Conservation (phyloP, 2,329 filamentous ascomycete species). For the Calonectria naviculata region DNA sequence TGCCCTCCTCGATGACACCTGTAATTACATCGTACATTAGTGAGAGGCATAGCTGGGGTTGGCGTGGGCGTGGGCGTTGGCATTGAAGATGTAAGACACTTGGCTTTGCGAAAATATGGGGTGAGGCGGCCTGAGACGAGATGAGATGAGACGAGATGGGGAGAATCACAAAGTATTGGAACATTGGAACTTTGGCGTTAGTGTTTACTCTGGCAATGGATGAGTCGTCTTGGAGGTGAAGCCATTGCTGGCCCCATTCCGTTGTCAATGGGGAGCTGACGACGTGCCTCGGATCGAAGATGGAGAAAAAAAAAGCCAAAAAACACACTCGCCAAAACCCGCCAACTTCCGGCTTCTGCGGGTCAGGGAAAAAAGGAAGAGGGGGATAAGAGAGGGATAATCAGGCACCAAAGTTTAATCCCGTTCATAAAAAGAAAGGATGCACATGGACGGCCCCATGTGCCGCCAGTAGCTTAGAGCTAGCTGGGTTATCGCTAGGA, state of each 20-base stretch:
- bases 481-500: neutral
- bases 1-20: neutral
- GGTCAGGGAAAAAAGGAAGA: neutral
- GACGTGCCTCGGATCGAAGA: neutral
- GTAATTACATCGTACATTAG: slow-evolving; percentile 10
- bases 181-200: neutral
- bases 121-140: slow-evolving; percentile 1
- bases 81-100: neutral
- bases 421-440: neutral
- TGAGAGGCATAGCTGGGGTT: slow-evolving; percentile 16
- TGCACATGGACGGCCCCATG: neutral
- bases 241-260: neutral
- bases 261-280: neutral
- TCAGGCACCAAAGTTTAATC: slow-evolving; percentile 5
- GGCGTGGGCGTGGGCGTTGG: slow-evolving; percentile 16
- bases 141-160: slow-evolving; percentile 6
- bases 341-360: neutral
- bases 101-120: neutral
- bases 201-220: neutral
- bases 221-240: neutral
- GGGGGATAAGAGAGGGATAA: neutral
- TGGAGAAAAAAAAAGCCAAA: neutral
- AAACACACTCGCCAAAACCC: neutral
- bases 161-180: neutral
- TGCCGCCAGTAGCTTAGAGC: neutral